Conservation (phyloP, 176 grass and related monocot species). For the Cymbopogon citratus region DNA sequence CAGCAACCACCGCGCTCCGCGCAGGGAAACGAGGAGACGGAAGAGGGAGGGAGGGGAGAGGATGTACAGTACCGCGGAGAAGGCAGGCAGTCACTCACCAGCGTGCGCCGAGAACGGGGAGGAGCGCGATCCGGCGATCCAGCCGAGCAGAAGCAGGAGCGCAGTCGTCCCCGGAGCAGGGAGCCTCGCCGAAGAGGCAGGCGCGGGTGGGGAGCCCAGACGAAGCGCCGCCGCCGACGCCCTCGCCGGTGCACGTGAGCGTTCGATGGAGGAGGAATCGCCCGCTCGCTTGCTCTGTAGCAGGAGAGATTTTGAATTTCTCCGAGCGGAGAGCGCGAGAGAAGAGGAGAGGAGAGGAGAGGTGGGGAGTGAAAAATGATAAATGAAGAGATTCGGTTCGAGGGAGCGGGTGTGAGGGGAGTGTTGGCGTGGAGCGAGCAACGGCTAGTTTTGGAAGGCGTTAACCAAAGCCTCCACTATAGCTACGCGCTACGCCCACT, state of each 20-base stretch:
- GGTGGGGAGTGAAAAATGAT: background rate
- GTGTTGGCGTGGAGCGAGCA: background rate
- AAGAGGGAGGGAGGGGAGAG: background rate
- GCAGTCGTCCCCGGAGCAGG: background rate
- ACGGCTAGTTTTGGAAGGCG: conserved; percentile 30
- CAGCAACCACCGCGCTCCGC: background rate
- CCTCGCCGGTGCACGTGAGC: background rate
- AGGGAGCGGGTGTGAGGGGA: background rate
- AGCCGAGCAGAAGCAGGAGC: background rate
- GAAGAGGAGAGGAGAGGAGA: background rate
- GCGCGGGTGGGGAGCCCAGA: background rate
- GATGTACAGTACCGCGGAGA: background rate
- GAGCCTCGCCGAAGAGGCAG: background rate
- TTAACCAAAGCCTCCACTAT: background rate
- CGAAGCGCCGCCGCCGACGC: background rate
- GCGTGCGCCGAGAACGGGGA: background rate
- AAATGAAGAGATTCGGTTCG: background rate
- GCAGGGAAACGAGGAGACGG: background rate
- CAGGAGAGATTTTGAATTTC: background rate
- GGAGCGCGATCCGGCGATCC: background rate
- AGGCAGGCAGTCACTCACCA: conserved; percentile 2
- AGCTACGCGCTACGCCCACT: background rate
- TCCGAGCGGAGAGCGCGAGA: background rate
- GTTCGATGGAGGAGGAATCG: background rate
- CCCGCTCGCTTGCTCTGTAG: background rate